Evolutionary conservation across 768 basidiomycete genomes (phyloP), one percentile per base, ranked within the genome.

Genomic region (Tulasnella sp.): DNA sequence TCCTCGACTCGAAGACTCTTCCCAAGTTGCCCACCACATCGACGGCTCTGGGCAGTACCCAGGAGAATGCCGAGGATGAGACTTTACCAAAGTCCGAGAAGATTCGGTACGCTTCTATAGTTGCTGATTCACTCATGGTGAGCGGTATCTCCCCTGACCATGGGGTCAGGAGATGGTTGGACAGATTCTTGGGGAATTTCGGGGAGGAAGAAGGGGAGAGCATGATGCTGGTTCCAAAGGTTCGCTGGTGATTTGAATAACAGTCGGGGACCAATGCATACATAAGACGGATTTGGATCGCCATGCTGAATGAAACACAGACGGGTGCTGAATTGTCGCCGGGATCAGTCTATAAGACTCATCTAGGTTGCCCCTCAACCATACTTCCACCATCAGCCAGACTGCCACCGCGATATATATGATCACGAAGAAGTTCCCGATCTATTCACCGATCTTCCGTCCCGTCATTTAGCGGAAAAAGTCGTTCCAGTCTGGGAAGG

Each of bases 111-210:
- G 77, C 77, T 8, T 22, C 60, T 14, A 34, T 60, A 24, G 58
- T 78, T 28, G 77, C 80, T 37, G 58, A 80, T 28, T 81, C 80
- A 9, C 72, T 81, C 58, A 80, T 48, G 48, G 74, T 75, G 50
- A 81, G 73, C 58, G 80, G 80, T 2, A 41, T 81, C 3, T 46
- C 44, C 6, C 80, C 80, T 8, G 80, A 81, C 24, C 81, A 81
- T 37, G 60, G 46, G 22, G 73, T 80, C 44, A 3, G 80, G n/a
- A 80, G 73, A 69, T 58, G 78, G 14, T 42, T 81, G 28, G 80
- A 81, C 72, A 64, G 76, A 37, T 80, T 80, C 64, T 69, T 81
- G 40, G 44, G 31, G n/a, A 72, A 72, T 12, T 16, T 42, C 16
- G n/a, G 69, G 69, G 44, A 60, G 37, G 77, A 64, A 37, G 76